Evolutionary conservation across 257 asterid species (phyloP).

Genomic region (Ehretia macrophylla): DNA sequence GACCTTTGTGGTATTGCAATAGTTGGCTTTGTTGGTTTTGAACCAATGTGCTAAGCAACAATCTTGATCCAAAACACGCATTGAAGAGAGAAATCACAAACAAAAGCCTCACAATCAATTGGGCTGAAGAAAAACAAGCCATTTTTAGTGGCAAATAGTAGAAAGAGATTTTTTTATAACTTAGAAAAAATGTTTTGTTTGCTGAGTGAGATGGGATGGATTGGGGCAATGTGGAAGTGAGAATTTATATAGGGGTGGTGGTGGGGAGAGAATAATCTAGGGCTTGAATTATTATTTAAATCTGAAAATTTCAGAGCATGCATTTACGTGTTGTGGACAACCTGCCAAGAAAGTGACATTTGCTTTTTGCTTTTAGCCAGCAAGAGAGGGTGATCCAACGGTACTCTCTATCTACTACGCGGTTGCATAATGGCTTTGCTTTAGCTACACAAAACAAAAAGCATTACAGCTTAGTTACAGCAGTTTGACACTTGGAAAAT

Average conservation of each 20-base stretch:
- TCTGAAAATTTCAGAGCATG: background rate
- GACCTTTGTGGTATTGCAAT: constrained; percentile 56
- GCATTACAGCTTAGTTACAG: constrained; percentile 28
- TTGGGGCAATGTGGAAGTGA: constrained; percentile 3
- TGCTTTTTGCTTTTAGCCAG: background rate
- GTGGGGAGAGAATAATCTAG: background rate
- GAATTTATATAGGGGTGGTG: constrained; percentile 14
- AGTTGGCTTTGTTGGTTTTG: constrained; percentile 32
- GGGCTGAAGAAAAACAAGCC: constrained; percentile 18
- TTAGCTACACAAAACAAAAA: constrained; percentile 7
- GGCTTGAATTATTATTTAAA: background rate
- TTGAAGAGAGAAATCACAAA: constrained; percentile 22
- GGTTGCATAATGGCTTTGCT: background rate
- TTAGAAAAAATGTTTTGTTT: background rate
- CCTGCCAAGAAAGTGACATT: constrained; percentile 17
- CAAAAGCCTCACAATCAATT: constrained; percentile 15
- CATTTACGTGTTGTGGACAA: constrained; percentile 2
- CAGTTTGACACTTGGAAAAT: background rate
- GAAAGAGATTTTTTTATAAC: background rate
- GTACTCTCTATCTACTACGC: constrained; percentile 9
- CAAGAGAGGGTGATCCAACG: constrained; percentile 7
- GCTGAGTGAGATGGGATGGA: background rate
- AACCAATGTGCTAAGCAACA: constrained; percentile 4
- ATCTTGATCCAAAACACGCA: constrained; percentile 31
- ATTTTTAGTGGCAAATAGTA: constrained; percentile 2